phyloP scores from a whole-genome alignment of 2,329 filamentous ascomycete species.

The Cytospora piceae region DNA sequence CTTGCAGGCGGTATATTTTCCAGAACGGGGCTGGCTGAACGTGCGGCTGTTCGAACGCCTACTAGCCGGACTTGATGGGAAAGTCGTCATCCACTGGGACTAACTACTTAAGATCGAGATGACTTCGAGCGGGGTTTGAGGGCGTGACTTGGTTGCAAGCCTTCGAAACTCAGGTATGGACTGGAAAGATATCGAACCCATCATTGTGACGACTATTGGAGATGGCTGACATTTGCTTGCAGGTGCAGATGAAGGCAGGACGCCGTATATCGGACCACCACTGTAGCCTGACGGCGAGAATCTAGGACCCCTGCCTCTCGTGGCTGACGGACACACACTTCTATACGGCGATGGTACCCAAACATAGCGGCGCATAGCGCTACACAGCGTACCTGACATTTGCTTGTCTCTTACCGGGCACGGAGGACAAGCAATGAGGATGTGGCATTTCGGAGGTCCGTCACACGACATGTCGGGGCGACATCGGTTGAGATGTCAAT shows the following conservation, averaged over 20 bases:
- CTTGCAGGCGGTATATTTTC: conserved; percentile 61
- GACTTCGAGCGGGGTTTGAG: neutral
- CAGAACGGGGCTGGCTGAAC: conserved; percentile 29
- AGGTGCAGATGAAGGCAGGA: neutral
- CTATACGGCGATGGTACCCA: neutral
- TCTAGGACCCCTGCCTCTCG: neutral
- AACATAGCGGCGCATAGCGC: neutral
- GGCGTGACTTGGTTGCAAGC: neutral
- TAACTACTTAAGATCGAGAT: neutral
- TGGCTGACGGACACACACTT: neutral
- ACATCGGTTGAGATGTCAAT: neutral
- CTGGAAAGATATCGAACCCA: neutral
- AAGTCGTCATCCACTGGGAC: neutral
- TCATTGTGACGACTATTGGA: neutral
- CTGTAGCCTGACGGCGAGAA: neutral
- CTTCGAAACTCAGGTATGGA: neutral
- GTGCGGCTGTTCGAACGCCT: neutral
- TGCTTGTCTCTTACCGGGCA: neutral
- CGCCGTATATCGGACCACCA: neutral
- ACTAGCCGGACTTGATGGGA: neutral
- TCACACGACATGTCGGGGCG: neutral
- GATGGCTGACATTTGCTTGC: neutral
- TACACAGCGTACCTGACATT: neutral
- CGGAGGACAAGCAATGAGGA: neutral
- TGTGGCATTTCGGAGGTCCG: neutral